Conservation (phyloP, 257 asterid species). For the Solanum pimpinellifolium region DNA sequence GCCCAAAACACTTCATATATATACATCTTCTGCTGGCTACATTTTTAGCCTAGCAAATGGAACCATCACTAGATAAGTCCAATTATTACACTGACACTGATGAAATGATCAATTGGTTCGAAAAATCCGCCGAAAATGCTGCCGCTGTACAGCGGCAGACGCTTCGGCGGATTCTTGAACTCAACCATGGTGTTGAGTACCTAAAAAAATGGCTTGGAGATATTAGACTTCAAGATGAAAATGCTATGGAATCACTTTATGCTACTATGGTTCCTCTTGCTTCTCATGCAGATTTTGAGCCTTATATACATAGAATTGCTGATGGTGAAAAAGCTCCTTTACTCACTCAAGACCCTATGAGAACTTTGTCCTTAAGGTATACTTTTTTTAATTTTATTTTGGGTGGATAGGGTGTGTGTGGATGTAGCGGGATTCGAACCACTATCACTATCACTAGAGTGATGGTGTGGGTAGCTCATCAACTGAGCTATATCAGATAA, state of each 20-base stretch:
- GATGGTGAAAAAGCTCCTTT: slow-evolving; percentile 50
- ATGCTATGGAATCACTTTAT: slow-evolving; percentile 45
- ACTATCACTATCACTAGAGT: background rate
- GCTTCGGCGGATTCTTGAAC: slow-evolving; percentile 35
- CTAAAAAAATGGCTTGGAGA: slow-evolving; percentile 55
- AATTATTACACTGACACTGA: background rate
- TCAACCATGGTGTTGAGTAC: slow-evolving; percentile 40
- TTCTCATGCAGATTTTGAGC: slow-evolving; percentile 78
- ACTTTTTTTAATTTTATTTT: background rate
- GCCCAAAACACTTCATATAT: background rate
- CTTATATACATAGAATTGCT: slow-evolving; percentile 56
- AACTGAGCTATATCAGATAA: too few species aligned
- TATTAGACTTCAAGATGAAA: slow-evolving; percentile 16
- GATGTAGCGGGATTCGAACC: background rate
- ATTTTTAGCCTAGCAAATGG: background rate
- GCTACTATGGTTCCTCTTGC: slow-evolving; percentile 55
- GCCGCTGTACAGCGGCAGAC: slow-evolving; percentile 40
- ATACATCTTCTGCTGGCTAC: background rate
- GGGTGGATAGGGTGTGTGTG: background rate
- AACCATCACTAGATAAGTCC: background rate
- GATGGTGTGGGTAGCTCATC: too few species aligned
- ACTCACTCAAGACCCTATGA: slow-evolving; percentile 50
- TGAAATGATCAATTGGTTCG: slow-evolving; percentile 50
- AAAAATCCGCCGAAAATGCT: slow-evolving; percentile 36
- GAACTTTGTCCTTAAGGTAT: slow-evolving; percentile 60